Percentiles rank a stretch among this genome's conserved stretches.
Evolutionary conservation across 805 yeast genomes (phyloP).

Genomic region (Metschnikowia lochheadii): DNA sequence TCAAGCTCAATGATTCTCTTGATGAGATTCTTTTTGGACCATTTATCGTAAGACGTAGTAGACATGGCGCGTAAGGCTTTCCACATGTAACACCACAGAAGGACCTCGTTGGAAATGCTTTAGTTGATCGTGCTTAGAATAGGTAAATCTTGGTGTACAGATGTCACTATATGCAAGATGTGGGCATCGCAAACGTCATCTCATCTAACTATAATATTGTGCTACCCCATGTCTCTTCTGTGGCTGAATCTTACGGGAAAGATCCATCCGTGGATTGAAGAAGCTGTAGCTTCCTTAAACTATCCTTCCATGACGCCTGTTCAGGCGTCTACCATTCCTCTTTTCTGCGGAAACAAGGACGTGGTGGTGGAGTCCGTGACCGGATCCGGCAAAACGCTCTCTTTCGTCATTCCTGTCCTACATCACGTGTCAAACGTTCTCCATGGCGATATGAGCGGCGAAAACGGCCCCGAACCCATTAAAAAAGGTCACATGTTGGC

Average conservation of each 20-base stretch:
- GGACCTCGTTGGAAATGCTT: not conserved
- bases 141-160: not conserved
- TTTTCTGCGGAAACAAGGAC: conserved; percentile 79
- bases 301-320: conserved; percentile 90
- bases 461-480: conserved; percentile 26
- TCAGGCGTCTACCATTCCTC: conserved; percentile 90
- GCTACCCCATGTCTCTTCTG: conserved; percentile 34
- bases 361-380: conserved; percentile 97
- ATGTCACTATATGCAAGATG: not conserved
- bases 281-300: conserved; percentile 72
- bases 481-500: conserved; percentile 68
- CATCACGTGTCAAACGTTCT: conserved; percentile 51
- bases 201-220: not conserved
- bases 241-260: conserved; percentile 57
- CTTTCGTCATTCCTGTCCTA: conserved; percentile 78
- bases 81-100: not conserved
- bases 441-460: conserved; percentile 18
- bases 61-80: conserved; percentile 1
- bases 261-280: conserved; percentile 65
- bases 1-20: conserved; percentile 57
- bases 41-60: conserved; percentile 39
- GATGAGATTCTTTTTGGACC: conserved; percentile 67
- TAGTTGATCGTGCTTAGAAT: no score
- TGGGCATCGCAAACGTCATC: not conserved
- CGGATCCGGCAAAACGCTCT: conserved; percentile 97